Conservation (phyloP, 768 basidiomycete genomes). For the Baorangia bicolor region DNA sequence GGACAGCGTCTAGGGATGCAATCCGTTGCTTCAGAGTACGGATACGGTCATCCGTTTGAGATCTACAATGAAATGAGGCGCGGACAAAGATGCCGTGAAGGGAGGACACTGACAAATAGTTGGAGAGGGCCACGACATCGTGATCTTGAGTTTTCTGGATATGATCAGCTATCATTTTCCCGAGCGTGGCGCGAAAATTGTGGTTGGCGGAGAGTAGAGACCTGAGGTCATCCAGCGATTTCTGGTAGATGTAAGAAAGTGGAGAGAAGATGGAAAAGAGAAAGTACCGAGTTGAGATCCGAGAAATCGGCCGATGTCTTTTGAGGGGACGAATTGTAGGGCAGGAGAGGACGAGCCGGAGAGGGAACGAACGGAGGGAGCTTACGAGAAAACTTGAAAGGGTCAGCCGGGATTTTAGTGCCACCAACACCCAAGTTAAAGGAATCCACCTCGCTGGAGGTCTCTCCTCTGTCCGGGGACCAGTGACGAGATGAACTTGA, state of each 20-base stretch:
- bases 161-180: conserved; percentile 25
- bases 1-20: conserved; percentile 5
- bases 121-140: conserved; percentile 44
- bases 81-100: background rate
- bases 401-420: conserved; percentile 4
- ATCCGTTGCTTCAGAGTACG: conserved; percentile 38
- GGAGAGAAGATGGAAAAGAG: background rate
- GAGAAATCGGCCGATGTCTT: conserved; percentile 3
- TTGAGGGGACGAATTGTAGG: conserved; percentile 10
- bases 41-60: conserved; percentile 39
- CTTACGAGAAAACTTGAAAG: conserved; percentile 23
- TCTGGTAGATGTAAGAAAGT: conserved; percentile 15
- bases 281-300: conserved; percentile 20
- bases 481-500: conserved; percentile 7
- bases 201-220: conserved; percentile 24
- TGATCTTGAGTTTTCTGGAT: conserved; percentile 18
- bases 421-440: conserved; percentile 16
- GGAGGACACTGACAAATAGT: conserved; percentile 36
- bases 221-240: conserved; percentile 30
- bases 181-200: conserved; percentile 15
- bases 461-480: conserved; percentile 15
- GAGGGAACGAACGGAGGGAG: background rate
- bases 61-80: conserved; percentile 24
- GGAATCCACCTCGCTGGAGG: conserved; percentile 24
- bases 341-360: background rate